These are phyloP conservation scores for Xylaria intraflava DNA, from an alignment of 495 filamentous ascomycete species.

Conservation along the genomic window DNA sequence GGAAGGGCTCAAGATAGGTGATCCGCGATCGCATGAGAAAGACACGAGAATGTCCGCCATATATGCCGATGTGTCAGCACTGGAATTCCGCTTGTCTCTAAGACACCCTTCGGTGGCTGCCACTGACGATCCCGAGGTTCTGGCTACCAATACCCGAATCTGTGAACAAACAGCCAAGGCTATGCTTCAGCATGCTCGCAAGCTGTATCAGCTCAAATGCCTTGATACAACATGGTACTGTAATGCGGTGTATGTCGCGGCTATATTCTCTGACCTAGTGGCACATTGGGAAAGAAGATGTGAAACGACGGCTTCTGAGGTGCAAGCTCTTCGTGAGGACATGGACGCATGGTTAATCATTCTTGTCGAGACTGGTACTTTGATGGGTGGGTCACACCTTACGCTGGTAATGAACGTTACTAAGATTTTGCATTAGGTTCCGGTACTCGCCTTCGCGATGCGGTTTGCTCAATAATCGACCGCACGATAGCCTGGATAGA, in stretches of 20 bases:
- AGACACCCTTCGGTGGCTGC: conserved; percentile 67
- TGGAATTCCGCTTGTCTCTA: conserved; percentile 48
- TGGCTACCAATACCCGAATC: conserved; percentile 57
- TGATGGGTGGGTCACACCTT: conserved; percentile 49
- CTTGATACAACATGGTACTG: conserved; percentile 82
- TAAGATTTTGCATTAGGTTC: conserved; percentile 13
- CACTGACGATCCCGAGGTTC: conserved; percentile 52
- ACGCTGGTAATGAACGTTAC: conserved; percentile 1
- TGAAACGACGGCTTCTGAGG: conserved; percentile 46
- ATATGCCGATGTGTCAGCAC: conserved; percentile 39
- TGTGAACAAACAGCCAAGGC: conserved; percentile 60
- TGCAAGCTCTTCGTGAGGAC: conserved; percentile 52
- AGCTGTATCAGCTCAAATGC: conserved; percentile 54
- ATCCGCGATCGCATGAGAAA: conserved; percentile 39
- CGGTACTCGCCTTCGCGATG: conserved; percentile 35
- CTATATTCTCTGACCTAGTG: conserved; percentile 66
- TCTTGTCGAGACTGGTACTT: conserved; percentile 55
- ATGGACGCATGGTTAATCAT: conserved; percentile 65
- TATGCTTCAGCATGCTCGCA: conserved; percentile 53
- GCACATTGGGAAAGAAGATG: conserved; percentile 59
- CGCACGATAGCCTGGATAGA: conserved; percentile 41
- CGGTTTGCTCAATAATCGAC: conserved; percentile 35
- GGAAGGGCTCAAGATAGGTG: conserved; percentile 37
- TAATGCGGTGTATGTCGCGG: conserved; percentile 61
- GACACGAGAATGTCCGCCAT: conserved; percentile 48